phyloP scores from a whole-genome alignment of 75 land plant species.

The Chamaecyparis obtusa region DNA sequence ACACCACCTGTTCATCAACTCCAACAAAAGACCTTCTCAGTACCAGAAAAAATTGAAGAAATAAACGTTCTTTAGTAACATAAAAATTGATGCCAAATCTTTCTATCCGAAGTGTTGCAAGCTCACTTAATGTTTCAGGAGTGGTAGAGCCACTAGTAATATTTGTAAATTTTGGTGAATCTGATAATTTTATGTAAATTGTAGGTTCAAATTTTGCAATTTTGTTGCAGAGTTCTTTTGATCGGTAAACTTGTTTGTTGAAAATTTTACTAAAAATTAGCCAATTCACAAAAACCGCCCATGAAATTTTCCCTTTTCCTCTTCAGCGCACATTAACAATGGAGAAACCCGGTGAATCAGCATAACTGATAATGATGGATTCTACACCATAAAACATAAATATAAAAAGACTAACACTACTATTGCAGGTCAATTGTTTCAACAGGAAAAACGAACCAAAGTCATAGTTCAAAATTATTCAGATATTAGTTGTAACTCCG shows the following conservation, averaged over 20 bases:
- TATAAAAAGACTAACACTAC: not conserved
- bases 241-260: not conserved
- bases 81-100: not conserved
- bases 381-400: not conserved
- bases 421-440: not conserved
- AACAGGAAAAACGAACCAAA: not conserved
- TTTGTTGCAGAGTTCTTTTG: not conserved
- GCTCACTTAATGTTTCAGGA: not conserved
- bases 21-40: conserved; percentile 6
- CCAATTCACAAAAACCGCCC: not conserved
- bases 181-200: not conserved
- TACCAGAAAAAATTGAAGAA: not conserved
- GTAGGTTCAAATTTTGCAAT: not conserved
- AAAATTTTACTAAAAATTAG: not conserved
- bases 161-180: too few species aligned
- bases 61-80: not conserved
- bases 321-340: not conserved
- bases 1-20: conserved; percentile 68
- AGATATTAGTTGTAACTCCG: not conserved
- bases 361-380: not conserved
- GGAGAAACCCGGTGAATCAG: not conserved
- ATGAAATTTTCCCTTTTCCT: not conserved
- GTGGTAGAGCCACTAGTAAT: not conserved
- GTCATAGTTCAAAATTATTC: not conserved
- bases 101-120: not conserved